These are phyloP conservation scores for Amylostereum areolatum DNA, from an alignment of 1,284 basidiomycete genomes.

Conservation along the genomic window DNA sequence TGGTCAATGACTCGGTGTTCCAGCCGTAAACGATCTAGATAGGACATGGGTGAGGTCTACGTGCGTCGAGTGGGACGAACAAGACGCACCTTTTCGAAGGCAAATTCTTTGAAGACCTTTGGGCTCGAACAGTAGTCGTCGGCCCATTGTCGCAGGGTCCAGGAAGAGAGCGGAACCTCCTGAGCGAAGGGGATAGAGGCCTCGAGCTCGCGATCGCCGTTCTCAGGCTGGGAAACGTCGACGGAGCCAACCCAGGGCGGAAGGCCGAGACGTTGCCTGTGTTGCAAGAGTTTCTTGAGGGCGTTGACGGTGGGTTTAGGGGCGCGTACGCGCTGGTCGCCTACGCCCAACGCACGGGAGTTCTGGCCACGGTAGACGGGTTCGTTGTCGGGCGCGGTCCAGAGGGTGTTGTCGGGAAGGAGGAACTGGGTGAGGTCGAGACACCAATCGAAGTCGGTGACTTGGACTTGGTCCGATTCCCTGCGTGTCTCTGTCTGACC, in stretches of 20 bases:
- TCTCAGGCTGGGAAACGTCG: not conserved
- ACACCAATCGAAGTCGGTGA: slow-evolving; percentile 62
- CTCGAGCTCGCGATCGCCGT: not conserved
- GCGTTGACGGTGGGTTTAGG: not conserved
- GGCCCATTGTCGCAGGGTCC: slow-evolving; percentile 60
- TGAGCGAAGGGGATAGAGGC: slow-evolving; percentile 13
- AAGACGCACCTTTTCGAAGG: slow-evolving; percentile 47
- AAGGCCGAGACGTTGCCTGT: slow-evolving; percentile 16
- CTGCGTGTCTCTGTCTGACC: slow-evolving; percentile 26
- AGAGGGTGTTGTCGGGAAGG: slow-evolving; percentile 34
- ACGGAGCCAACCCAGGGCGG: slow-evolving; percentile 36
- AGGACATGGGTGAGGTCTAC: not conserved
- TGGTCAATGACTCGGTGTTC: slow-evolving; percentile 52
- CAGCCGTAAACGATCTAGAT: slow-evolving; percentile 59
- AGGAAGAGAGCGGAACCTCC: slow-evolving; percentile 38
- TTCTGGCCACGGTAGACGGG: slow-evolving; percentile 53
- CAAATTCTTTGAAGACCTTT: slow-evolving; percentile 61
- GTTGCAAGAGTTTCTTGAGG: not conserved
- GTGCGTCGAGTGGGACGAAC: not conserved
- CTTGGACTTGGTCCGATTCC: slow-evolving; percentile 45
- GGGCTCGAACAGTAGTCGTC: slow-evolving; percentile 59
- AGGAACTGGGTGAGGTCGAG: slow-evolving; percentile 40
- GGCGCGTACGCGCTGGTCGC: not conserved
- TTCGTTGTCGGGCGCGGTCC: slow-evolving; percentile 43
- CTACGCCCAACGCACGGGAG: slow-evolving; percentile 38